A percentile compares a stretch with the other conserved stretches of the same genome.
Conservation (phyloP, 768 basidiomycete genomes). For the Russula dissimulans region DNA sequence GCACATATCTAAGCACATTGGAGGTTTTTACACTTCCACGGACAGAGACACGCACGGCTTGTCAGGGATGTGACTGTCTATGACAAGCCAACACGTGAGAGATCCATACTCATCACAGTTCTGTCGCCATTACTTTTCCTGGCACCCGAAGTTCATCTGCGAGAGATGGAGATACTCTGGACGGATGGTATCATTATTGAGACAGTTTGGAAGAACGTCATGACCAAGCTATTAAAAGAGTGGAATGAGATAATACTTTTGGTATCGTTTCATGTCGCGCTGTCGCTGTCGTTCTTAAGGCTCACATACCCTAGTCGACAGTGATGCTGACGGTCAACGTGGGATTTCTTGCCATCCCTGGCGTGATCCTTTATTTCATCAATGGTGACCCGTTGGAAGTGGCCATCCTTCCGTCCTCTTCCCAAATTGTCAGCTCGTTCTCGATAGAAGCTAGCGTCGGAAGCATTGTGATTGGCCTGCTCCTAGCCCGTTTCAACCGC, state of each 20-base stretch:
- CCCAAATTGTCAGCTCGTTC: constrained; percentile 11
- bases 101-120: constrained; percentile 8
- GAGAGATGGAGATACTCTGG: constrained; percentile 13
- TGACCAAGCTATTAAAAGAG: constrained; percentile 3
- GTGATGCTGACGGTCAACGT: constrained; percentile 29
- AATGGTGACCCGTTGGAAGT: neutral
- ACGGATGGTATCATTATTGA: constrained; percentile 9
- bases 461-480: constrained; percentile 7
- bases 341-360: constrained; percentile 29
- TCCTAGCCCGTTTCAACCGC: neutral
- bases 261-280: neutral
- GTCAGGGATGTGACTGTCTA: constrained; percentile 4
- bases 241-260: constrained; percentile 13
- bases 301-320: constrained; percentile 20
- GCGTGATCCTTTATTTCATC: constrained; percentile 13
- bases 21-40: constrained; percentile 16
- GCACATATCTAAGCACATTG: constrained; percentile 6
- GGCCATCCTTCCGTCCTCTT: neutral
- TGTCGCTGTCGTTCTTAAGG: neutral
- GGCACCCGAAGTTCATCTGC: constrained; percentile 15
- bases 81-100: neutral
- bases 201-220: constrained; percentile 7
- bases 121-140: constrained; percentile 14
- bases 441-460: constrained; percentile 7
- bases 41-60: constrained; percentile 13